phyloP scores from a whole-genome alignment of 805 yeast species.

The Jamesozyma lodderae region DNA sequence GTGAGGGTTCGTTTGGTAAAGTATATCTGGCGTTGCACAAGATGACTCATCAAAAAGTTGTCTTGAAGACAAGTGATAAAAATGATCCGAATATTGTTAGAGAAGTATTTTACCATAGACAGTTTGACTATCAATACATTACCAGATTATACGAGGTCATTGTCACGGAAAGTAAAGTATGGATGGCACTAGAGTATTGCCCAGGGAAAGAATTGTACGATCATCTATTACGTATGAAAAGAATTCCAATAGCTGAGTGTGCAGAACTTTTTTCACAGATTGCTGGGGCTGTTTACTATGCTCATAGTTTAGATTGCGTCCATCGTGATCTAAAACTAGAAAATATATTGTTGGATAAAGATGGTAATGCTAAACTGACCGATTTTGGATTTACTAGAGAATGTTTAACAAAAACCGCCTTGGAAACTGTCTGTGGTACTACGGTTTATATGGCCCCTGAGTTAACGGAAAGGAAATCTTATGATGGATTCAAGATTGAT shows the following conservation, averaged over 20 bases:
- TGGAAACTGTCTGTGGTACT: constrained; percentile 89
- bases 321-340: constrained; percentile 83
- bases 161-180: constrained; percentile 67
- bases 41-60: constrained; percentile 68
- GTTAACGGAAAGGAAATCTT: constrained; percentile 54
- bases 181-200: constrained; percentile 88
- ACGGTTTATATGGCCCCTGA: constrained; percentile 97
- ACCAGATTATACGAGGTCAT: constrained; percentile 80
- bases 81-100: constrained; percentile 80
- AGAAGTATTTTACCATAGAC: constrained; percentile 82
- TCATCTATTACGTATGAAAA: constrained; percentile 44
- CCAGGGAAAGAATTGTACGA: constrained; percentile 72
- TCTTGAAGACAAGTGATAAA: constrained; percentile 69
- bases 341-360: constrained; percentile 55
- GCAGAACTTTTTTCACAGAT: constrained; percentile 54
- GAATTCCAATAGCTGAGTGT: constrained; percentile 44
- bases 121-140: constrained; percentile 74
- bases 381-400: constrained; percentile 95
- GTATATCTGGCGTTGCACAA: constrained; percentile 79
- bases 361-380: constrained; percentile 60
- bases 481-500: constrained; percentile 75
- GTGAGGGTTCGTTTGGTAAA: constrained; percentile 89
- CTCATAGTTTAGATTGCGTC: constrained; percentile 67
- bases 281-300: constrained; percentile 49
- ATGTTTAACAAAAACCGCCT: constrained; percentile 42